Conservation (phyloP, 768 basidiomycete species). For the Solioccasus polychromus region DNA sequence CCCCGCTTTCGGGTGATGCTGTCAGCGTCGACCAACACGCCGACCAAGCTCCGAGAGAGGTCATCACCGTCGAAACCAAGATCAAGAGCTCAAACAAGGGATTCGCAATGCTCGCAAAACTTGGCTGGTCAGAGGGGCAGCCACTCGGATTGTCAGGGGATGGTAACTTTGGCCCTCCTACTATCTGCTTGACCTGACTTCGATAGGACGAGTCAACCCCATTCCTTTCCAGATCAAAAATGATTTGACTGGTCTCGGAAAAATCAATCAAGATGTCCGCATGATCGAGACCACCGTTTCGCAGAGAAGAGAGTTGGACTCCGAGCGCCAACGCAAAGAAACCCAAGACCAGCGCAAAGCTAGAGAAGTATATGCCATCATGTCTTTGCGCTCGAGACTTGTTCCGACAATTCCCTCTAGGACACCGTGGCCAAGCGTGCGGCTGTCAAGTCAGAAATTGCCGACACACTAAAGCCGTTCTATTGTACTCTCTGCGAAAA, state of each 20-base stretch:
- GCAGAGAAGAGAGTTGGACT: conserved; percentile 74
- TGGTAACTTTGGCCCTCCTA: conserved; percentile 41
- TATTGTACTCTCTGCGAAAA: conserved; percentile 84
- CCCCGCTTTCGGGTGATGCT: conserved; percentile 49
- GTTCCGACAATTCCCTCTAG: conserved; percentile 34
- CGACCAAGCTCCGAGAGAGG: conserved; percentile 50
- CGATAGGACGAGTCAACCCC: conserved; percentile 74
- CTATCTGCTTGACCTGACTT: background rate
- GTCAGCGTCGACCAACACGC: conserved; percentile 63
- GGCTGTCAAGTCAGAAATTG: conserved; percentile 67
- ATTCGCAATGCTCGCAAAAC: conserved; percentile 73
- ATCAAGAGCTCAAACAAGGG: conserved; percentile 79
- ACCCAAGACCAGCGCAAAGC: conserved; percentile 71
- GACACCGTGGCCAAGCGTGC: conserved; percentile 60
- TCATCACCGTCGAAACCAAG: conserved; percentile 78
- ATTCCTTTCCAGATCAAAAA: conserved; percentile 78
- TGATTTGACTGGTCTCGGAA: conserved; percentile 78
- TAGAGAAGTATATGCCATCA: conserved; percentile 58
- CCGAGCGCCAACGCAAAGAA: conserved; percentile 78
- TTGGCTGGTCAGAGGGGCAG: conserved; percentile 82
- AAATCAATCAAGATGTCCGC: conserved; percentile 71
- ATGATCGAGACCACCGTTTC: conserved; percentile 87
- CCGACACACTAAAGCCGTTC: conserved; percentile 65
- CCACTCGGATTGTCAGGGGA: conserved; percentile 74
- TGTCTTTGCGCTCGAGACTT: background rate